Base-by-base conservation (phyloP, 331 rosid genomes). In the Quercus tomentella region DNA sequence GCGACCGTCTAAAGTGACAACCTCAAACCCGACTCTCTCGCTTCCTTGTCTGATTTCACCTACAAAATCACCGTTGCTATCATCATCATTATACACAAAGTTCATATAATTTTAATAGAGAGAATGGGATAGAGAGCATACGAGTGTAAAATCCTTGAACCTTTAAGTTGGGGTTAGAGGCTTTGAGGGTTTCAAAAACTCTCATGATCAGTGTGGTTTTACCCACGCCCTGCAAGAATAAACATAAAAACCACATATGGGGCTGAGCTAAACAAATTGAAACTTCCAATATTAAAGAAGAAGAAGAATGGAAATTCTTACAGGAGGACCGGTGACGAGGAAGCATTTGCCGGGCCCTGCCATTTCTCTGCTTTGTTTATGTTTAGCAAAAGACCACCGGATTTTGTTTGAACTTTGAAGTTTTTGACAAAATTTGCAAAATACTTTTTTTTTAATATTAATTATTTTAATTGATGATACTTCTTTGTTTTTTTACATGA, bases 81-180 rank as follows among this genome's bases (percentile, higher is more conserved):
- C 58, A 14, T 4, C 18, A 26, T 35, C 35, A 61, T 1, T 12
- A 11, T 21, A 4, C 35, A 26, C 49, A 16, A 11, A 14, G 2
- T 45, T 63, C 37, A 31, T 12, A 30, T 37, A 35, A 67, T 23
- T 52, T 52, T 37, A 14, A 18, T 1, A 20, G 20, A 49, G 15
- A 49, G 73, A 18, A 62, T 28, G 28, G 28, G 23, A 35, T 67
- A 66, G 49, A 72, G 75, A 43, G 56, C 82, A 28, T 83, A 93
- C 98, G 88, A 45, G 94, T 90, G 84, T 89, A 91, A 91, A 93
- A 93, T 26, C 97, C 98, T 33, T 89, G 94, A 84, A 87, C 83
- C 82, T 91, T 91, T 56, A 91, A 84, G 70, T 81, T 70, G 23
- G 92, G 89, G 49, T 88, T 73, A 26, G 90, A 83, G 70, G 89